Conservation (phyloP, 805 yeast genomes). For the Starmera caribaea region DNA sequence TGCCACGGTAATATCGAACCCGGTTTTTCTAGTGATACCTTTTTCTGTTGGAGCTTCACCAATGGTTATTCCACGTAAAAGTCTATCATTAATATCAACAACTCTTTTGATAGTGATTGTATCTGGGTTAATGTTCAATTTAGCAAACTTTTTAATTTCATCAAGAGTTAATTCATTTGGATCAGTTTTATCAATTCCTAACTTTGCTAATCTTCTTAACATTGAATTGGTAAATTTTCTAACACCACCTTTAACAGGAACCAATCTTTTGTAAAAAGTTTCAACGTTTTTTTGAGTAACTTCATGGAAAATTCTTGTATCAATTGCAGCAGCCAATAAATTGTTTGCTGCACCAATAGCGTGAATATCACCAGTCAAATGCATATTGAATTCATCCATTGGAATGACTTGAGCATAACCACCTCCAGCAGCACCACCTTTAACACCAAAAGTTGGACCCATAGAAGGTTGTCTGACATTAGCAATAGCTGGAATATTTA, state of each 20-base stretch:
- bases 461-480: conserved; percentile 81
- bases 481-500: conserved; percentile 60
- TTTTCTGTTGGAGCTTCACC: conserved; percentile 80
- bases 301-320: conserved; percentile 82
- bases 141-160: conserved; percentile 54
- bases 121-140: conserved; percentile 70
- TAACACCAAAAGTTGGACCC: conserved; percentile 86
- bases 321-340: conserved; percentile 76
- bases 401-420: conserved; percentile 84
- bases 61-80: conserved; percentile 66
- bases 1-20: conserved; percentile 80
- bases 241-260: conserved; percentile 63
- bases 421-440: conserved; percentile 91
- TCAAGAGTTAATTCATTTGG: conserved; percentile 67
- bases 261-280: conserved; percentile 64
- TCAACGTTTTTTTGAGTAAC: conserved; percentile 60
- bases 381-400: conserved; percentile 84
- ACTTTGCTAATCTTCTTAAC: conserved; percentile 55
- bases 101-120: conserved; percentile 78
- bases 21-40: conserved; percentile 63
- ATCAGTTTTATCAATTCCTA: conserved; percentile 60
- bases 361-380: conserved; percentile 78
- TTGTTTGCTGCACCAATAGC: conserved; percentile 80
- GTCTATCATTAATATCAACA: conserved; percentile 77
- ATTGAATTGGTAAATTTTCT: conserved; percentile 61